These are phyloP conservation scores for Ceratocystis alfenasii DNA, from an alignment of 2,329 filamentous ascomycete species.

Conservation along the genomic window DNA sequence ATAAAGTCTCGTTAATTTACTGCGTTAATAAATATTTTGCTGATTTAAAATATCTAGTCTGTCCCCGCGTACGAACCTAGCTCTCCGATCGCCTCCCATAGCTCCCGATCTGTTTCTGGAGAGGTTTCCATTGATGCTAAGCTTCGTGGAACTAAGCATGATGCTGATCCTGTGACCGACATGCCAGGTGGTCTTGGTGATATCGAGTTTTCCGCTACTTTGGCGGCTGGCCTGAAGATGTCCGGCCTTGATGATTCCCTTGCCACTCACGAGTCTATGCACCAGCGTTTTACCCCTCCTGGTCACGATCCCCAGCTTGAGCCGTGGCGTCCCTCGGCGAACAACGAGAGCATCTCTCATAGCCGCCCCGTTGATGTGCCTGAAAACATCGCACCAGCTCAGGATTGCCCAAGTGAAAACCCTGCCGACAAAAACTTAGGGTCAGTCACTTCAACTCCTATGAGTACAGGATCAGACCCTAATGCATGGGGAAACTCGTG, in stretches of 20 bases:
- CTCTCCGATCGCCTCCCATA: conserved; percentile 19
- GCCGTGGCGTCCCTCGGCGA: neutral
- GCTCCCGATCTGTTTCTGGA: conserved; percentile 26
- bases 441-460: neutral
- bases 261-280: conserved; percentile 12
- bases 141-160: neutral
- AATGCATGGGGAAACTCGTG: conserved; percentile 11
- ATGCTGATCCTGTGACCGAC: neutral
- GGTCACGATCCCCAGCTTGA: conserved; percentile 10
- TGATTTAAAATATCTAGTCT: conserved; percentile 19
- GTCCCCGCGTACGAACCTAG: conserved; percentile 18
- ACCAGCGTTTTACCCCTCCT: conserved; percentile 13
- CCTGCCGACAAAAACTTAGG: conserved; percentile 14
- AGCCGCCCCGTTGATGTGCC: neutral
- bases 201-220: conserved; percentile 16
- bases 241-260: neutral
- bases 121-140: conserved; percentile 1
- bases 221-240: conserved; percentile 16
- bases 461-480: conserved; percentile 10
- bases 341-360: neutral
- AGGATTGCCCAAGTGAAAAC: conserved; percentile 9
- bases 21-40: conserved; percentile 11
- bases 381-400: neutral
- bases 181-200: conserved; percentile 10
- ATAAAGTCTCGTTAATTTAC: neutral